Evolutionary conservation across 2,329 filamentous ascomycete species (phyloP).

Genomic region (Fusarium nurragi): DNA sequence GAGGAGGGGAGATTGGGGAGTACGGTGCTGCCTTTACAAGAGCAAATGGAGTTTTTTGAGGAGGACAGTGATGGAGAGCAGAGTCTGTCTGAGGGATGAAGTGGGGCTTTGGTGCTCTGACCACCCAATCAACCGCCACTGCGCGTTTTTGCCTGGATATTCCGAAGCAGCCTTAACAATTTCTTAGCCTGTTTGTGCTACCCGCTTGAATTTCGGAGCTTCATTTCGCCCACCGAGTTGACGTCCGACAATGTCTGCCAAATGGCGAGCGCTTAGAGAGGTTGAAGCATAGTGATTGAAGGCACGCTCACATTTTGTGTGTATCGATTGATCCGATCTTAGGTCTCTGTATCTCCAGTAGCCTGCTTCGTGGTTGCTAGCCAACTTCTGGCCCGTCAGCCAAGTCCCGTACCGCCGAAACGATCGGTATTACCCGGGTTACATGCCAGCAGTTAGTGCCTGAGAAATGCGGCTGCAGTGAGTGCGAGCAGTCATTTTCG

Average conservation of each 20-base stretch:
- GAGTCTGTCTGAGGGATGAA: slow-evolving; percentile 54
- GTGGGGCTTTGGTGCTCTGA: slow-evolving; percentile 51
- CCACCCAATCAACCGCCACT: slow-evolving; percentile 49
- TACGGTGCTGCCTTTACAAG: slow-evolving; percentile 60
- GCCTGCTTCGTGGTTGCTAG: slow-evolving; percentile 17
- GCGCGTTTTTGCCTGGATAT: slow-evolving; percentile 54
- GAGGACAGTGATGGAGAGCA: slow-evolving; percentile 54
- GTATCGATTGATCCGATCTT: slow-evolving; percentile 28
- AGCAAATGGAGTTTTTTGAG: slow-evolving; percentile 58
- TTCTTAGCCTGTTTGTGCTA: slow-evolving; percentile 42
- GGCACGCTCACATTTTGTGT: background rate
- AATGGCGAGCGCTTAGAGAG: background rate
- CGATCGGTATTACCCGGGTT: slow-evolving; percentile 45
- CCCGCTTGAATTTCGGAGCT: slow-evolving; percentile 41
- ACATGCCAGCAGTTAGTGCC: slow-evolving; percentile 36
- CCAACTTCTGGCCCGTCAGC: slow-evolving; percentile 33
- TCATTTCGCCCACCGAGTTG: slow-evolving; percentile 37
- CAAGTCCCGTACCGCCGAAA: slow-evolving; percentile 45
- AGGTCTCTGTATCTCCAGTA: slow-evolving; percentile 6
- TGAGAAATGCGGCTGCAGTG: slow-evolving; percentile 38
- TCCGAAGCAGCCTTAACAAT: slow-evolving; percentile 53
- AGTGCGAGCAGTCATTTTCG: slow-evolving; percentile 25
- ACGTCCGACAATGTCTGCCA: slow-evolving; percentile 20
- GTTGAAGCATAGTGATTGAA: background rate
- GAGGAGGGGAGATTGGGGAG: slow-evolving; percentile 67